phyloP scores from a whole-genome alignment of 169 alveolate species.

The Perkinsus marinus region DNA sequence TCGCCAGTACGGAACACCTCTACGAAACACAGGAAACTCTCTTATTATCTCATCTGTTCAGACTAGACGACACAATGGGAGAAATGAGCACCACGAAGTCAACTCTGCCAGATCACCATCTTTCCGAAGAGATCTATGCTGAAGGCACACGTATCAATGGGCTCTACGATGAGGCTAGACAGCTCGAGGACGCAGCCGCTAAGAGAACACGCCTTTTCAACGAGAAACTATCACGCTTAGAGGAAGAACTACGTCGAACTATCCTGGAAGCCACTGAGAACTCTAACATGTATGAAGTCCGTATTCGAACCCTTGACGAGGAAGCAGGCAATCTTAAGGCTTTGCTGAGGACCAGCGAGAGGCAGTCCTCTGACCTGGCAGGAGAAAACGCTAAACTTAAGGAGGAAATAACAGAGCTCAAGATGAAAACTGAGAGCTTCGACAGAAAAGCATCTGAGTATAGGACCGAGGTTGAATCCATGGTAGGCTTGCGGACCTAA shows the following conservation, averaged over 20 bases:
- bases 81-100: background rate
- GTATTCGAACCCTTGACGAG: background rate
- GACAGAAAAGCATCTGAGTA: background rate
- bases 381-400: background rate
- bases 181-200: background rate
- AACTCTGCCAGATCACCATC: background rate
- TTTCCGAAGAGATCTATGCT: background rate
- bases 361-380: background rate
- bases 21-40: no score
- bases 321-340: background rate
- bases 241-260: background rate
- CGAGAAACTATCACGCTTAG: background rate
- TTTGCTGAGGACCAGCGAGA: background rate
- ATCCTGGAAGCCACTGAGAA: background rate
- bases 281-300: background rate
- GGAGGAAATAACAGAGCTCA: background rate
- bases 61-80: background rate
- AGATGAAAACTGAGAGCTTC: background rate
- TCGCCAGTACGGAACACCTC: no score
- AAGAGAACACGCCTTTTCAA: background rate
- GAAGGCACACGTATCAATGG: background rate
- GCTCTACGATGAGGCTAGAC: background rate
- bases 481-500: background rate
- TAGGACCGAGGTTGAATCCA: background rate
- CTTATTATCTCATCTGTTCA: background rate